Percentiles rank a stretch among this genome's conserved stretches.
phyloP scores from a whole-genome alignment of 2,329 filamentous ascomycete genomes.

The Aspergillus pseudoviridinutans region DNA sequence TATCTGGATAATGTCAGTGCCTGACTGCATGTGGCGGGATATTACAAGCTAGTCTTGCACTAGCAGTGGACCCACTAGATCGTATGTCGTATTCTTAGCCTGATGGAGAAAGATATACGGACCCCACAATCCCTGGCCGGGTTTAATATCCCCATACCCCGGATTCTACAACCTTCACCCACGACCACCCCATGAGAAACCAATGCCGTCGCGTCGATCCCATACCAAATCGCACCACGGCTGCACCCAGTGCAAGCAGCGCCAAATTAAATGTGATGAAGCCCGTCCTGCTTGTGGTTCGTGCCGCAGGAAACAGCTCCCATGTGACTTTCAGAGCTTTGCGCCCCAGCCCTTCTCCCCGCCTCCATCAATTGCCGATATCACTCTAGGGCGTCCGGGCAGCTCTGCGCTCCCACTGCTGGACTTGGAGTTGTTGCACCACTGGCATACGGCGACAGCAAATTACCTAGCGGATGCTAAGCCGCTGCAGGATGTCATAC shows the following conservation, averaged over 20 bases:
- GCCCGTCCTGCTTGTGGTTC: constrained; percentile 7
- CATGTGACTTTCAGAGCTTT: constrained; percentile 4
- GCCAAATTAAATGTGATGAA: constrained; percentile 15
- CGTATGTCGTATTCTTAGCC: no score
- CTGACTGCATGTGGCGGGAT: no score
- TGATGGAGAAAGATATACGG: no score
- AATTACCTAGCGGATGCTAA: background rate
- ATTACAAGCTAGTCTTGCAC: no score
- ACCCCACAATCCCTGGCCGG: no score
- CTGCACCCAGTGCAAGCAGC: constrained; percentile 12
- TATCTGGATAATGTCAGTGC: no score
- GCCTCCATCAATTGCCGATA: no score
- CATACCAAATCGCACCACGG: constrained; percentile 11
- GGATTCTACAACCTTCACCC: no score
- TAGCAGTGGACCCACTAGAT: no score
- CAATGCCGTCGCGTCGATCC: constrained; percentile 8
- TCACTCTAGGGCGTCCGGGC: background rate
- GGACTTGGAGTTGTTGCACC: constrained; percentile 11
- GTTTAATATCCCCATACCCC: no score
- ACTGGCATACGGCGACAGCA: constrained; percentile 9
- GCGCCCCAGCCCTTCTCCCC: background rate
- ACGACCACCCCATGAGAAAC: no score
- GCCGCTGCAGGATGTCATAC: constrained; percentile 2
- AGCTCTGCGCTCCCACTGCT: constrained; percentile 2
- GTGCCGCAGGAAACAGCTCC: constrained; percentile 4